These are phyloP conservation scores for Didymella exigua DNA, from an alignment of 2,329 filamentous ascomycete genomes.

Conservation along the genomic window DNA sequence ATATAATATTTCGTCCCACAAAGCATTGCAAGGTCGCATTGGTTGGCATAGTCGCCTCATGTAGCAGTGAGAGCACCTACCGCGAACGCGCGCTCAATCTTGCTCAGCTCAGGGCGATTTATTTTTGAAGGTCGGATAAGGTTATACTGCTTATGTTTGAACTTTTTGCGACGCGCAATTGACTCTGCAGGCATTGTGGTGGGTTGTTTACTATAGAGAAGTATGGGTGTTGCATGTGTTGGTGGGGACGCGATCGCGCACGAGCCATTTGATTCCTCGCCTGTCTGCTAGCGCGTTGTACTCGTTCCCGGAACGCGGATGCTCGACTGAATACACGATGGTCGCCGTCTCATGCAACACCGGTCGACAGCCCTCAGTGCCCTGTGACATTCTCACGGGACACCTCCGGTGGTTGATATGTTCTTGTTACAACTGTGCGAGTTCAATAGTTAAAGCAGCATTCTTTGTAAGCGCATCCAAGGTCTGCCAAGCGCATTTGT, in stretches of 20 bases:
- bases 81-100: not conserved
- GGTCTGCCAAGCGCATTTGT: not conserved
- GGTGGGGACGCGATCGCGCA: too few species aligned
- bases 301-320: not conserved
- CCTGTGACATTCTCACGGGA: constrained; percentile 4
- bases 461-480: constrained; percentile 2
- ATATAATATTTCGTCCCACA: not conserved
- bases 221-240: too few species aligned
- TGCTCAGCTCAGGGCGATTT: not conserved
- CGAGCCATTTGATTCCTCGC: too few species aligned
- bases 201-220: too few species aligned
- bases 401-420: not conserved
- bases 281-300: not conserved
- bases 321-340: not conserved
- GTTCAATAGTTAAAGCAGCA: not conserved
- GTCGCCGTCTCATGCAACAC: not conserved
- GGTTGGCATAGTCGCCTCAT: not conserved
- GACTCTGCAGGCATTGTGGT: too few species aligned
- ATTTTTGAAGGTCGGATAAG: not conserved
- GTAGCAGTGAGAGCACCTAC: not conserved
- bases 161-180: not conserved
- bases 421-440: constrained; percentile 6
- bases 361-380: not conserved
- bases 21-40: not conserved
- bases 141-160: not conserved